These are phyloP conservation scores for Glaciozyma antarctica DNA, from an alignment of 768 basidiomycete genomes.

Conservation along the genomic window DNA sequence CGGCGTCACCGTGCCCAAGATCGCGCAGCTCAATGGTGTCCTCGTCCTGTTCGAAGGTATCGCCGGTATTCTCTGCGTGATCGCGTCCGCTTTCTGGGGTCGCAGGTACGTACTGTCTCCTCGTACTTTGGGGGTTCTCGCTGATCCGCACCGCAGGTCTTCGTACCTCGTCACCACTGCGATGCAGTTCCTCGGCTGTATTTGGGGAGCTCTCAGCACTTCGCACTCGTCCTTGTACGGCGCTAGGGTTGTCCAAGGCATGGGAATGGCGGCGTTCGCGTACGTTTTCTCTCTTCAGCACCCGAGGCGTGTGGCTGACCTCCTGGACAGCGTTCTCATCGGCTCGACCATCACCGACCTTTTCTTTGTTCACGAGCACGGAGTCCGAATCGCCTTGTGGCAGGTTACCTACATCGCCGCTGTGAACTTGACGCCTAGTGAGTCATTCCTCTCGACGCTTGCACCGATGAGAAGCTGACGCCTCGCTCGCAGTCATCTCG, in stretches of 20 bases:
- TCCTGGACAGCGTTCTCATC: not conserved
- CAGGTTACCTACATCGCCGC: not conserved
- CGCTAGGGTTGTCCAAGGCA: not conserved
- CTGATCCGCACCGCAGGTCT: too few relatives aligned
- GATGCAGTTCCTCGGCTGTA: not conserved
- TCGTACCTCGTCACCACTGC: not conserved
- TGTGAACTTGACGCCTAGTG: not conserved
- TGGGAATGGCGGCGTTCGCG: not conserved
- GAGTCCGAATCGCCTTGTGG: not conserved
- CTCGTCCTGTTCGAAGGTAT: not conserved
- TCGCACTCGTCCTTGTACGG: not conserved
- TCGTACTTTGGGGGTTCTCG: too few relatives aligned
- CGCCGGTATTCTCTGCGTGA: not conserved
- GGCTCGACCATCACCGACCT: not conserved
- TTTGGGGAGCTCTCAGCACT: not conserved
- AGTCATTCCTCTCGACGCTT: too few relatives aligned
- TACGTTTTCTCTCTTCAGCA: not conserved
- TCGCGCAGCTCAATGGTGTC: not conserved
- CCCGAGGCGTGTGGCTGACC: not conserved
- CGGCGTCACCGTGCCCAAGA: not conserved
- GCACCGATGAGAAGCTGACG: too few relatives aligned
- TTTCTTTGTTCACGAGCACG: not conserved
- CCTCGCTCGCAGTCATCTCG: not conserved
- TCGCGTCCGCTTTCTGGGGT: not conserved
- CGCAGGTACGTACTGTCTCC: not conserved